Conservation (phyloP, 257 asterid species). For the Solanum acaule region DNA sequence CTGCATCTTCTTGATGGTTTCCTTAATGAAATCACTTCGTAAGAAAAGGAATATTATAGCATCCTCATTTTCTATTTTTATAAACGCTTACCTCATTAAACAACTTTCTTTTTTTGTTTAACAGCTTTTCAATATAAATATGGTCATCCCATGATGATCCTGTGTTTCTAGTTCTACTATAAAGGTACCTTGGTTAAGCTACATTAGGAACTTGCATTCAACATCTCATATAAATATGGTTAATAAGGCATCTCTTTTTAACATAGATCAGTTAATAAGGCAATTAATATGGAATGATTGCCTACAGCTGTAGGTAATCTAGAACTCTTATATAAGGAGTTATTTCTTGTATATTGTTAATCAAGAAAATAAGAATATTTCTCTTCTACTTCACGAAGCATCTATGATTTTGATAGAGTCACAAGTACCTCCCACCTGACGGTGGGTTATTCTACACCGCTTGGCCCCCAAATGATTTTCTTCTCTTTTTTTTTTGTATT, state of each 20-base stretch:
- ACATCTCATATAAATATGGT: neutral
- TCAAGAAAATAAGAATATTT: neutral
- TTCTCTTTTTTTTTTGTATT: neutral
- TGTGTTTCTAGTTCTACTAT: neutral
- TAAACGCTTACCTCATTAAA: neutral
- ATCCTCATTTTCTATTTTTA: neutral
- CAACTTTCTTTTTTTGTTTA: neutral
- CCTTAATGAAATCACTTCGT: neutral
- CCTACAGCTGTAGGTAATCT: neutral
- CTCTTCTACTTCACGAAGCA: neutral
- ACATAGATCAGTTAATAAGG: neutral
- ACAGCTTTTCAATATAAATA: neutral
- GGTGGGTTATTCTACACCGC: neutral
- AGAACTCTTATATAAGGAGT: neutral
- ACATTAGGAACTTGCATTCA: neutral
- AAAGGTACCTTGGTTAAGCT: neutral
- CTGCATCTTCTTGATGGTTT: neutral
- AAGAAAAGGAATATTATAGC: neutral
- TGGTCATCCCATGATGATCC: neutral
- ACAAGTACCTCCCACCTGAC: neutral
- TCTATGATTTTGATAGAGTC: neutral
- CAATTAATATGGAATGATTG: neutral
- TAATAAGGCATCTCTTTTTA: neutral
- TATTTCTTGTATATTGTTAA: neutral
- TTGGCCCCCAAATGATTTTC: neutral